A percentile compares a stretch with the other conserved stretches of the same genome.
Evolutionary conservation across 2,329 filamentous ascomycete species (phyloP).

Genomic region (Alternaria brassicicola): DNA sequence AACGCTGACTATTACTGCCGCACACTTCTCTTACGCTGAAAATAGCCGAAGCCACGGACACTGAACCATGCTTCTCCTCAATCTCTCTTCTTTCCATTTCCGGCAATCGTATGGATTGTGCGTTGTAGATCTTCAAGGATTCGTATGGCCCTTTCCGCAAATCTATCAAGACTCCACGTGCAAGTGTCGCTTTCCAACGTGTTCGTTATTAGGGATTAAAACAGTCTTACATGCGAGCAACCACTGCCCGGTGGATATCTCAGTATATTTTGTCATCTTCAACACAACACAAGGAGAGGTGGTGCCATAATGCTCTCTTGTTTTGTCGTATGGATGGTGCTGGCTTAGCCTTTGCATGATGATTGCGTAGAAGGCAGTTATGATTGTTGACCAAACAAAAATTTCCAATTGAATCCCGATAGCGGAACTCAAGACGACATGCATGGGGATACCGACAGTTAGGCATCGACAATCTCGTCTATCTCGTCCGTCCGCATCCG

Average conservation of each 20-base stretch:
- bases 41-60: no score
- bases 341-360: not conserved
- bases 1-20: constrained; percentile 38
- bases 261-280: not conserved
- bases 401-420: not conserved
- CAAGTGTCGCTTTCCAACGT: not conserved
- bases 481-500: not conserved
- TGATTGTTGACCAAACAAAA: not conserved
- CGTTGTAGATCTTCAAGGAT: not conserved
- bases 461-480: not conserved
- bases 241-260: not conserved
- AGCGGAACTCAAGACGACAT: not conserved
- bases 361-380: not conserved
- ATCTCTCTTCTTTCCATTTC: not conserved
- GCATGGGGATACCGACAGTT: not conserved
- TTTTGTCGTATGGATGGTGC: not conserved
- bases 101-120: not conserved
- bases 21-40: constrained; percentile 43
- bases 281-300: not conserved
- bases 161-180: not conserved
- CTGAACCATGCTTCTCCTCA: no score
- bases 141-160: not conserved
- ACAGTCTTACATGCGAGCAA: not conserved
- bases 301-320: not conserved
- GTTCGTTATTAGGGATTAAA: not conserved